Percentiles rank a stretch among this genome's conserved stretches.
phyloP scores from a whole-genome alignment of 1,284 basidiomycete genomes.

The Sporisorium graminicola region DNA sequence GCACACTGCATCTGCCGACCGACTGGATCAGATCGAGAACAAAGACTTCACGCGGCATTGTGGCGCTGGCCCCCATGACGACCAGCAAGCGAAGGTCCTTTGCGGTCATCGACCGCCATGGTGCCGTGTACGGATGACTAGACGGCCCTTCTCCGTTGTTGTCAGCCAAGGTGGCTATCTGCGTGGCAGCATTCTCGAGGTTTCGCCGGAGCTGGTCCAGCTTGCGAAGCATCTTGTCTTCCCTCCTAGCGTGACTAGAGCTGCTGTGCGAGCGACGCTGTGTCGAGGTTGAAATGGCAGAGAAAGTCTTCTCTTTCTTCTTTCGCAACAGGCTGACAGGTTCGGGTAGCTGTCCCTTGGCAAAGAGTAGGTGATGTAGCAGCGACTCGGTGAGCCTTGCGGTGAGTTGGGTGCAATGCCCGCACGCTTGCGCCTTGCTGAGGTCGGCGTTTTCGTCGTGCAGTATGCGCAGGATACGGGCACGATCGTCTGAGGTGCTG shows the following conservation, averaged over 20 bases:
- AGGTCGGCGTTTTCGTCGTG: slow-evolving; percentile 11
- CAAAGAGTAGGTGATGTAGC: slow-evolving; percentile 52
- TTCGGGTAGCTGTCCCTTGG: slow-evolving; percentile 49
- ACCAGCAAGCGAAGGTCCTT: slow-evolving; percentile 30
- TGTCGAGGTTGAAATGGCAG: neutral
- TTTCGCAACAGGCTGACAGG: slow-evolving; percentile 36
- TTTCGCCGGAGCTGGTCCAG: slow-evolving; percentile 25
- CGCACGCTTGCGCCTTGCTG: slow-evolving; percentile 38
- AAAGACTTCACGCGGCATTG: slow-evolving; percentile 37
- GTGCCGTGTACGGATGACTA: slow-evolving; percentile 1
- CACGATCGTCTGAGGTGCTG: slow-evolving; percentile 4
- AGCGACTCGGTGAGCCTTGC: slow-evolving; percentile 34
- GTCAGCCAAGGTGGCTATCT: slow-evolving; percentile 8
- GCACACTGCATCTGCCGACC: slow-evolving; percentile 9
- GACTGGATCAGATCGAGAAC: slow-evolving; percentile 34
- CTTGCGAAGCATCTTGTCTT: slow-evolving; percentile 30
- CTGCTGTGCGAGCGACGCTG: slow-evolving; percentile 1
- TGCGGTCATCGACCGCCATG: neutral
- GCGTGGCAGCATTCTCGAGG: slow-evolving; percentile 21
- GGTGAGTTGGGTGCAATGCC: slow-evolving; percentile 44
- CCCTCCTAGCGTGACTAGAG: slow-evolving; percentile 13
- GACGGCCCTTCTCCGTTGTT: slow-evolving; percentile 37
- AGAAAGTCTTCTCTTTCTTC: neutral
- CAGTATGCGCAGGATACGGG: slow-evolving; percentile 12
- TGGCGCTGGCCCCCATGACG: slow-evolving; percentile 38